Percentiles rank a stretch among this genome's conserved stretches.
Evolutionary conservation across 257 asterid species (phyloP).

Genomic region (Rhazya stricta): DNA sequence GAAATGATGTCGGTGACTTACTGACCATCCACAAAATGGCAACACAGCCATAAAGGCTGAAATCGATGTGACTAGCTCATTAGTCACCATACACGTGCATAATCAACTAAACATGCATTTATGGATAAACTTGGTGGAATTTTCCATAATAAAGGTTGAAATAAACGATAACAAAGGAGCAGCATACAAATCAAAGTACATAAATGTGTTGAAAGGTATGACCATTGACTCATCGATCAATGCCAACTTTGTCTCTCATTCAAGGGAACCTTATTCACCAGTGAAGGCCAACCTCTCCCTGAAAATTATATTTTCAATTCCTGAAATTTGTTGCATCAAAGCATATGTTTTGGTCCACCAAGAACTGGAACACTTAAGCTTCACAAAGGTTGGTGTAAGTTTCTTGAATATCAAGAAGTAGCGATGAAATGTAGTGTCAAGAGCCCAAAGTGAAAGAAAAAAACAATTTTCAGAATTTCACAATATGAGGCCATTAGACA

Average conservation of each 20-base stretch:
- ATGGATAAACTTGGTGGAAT: not conserved
- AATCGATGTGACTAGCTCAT: constrained; percentile 37
- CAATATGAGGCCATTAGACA: constrained; percentile 23
- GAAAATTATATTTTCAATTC: not conserved
- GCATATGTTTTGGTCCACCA: too few species aligned
- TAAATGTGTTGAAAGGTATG: not conserved
- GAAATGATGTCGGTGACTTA: constrained; percentile 38
- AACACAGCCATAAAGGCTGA: constrained; percentile 18
- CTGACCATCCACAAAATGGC: constrained; percentile 46
- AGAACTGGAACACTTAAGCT: not conserved
- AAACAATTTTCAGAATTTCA: constrained; percentile 12
- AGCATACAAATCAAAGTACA: not conserved
- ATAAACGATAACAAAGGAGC: not conserved
- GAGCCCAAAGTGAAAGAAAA: constrained; percentile 16
- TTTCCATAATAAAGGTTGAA: not conserved
- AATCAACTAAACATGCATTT: not conserved
- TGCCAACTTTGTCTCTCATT: not conserved
- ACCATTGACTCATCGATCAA: not conserved
- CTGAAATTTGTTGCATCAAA: not conserved
- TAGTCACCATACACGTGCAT: constrained; percentile 29
- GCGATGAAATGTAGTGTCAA: constrained; percentile 22
- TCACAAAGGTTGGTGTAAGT: not conserved
- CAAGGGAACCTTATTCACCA: not conserved
- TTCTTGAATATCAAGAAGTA: not conserved
- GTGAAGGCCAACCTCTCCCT: not conserved